Conservation (phyloP, 257 asterid genomes). For the Ajuga chamaepitys region DNA sequence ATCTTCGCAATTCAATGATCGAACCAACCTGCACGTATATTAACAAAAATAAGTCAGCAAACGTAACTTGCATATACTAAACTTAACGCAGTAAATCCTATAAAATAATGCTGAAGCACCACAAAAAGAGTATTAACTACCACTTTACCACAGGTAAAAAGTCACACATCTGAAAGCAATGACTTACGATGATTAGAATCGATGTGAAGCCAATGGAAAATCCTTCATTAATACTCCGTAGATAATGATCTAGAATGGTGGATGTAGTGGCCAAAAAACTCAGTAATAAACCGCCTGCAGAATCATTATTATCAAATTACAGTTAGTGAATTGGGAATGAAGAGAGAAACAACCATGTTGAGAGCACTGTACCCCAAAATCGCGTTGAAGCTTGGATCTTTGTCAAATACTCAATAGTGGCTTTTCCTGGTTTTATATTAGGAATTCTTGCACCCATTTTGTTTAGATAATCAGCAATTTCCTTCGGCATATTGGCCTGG, state of each 20-base stretch:
- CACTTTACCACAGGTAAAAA: too few species aligned
- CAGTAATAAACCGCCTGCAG: constrained; percentile 84
- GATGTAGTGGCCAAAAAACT: constrained; percentile 88
- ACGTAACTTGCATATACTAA: not conserved
- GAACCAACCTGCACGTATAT: constrained; percentile 74
- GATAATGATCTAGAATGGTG: constrained; percentile 70
- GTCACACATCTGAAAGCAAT: not conserved
- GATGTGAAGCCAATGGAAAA: constrained; percentile 94
- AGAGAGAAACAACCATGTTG: not conserved
- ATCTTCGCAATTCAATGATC: constrained; percentile 85
- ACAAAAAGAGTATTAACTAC: too few species aligned
- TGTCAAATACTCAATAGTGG: constrained; percentile 88
- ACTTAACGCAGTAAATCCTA: too few species aligned
- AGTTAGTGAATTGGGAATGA: not conserved
- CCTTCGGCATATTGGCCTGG: constrained; percentile 98
- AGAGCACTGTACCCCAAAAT: constrained; percentile 71
- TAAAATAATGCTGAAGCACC: too few species aligned
- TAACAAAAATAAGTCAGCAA: not conserved
- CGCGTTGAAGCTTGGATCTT: constrained; percentile 96
- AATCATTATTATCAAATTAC: not conserved
- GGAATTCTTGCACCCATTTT: constrained; percentile 98
- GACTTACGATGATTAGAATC: constrained; percentile 84
- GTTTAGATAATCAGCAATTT: constrained; percentile 90
- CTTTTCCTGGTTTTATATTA: constrained; percentile 87
- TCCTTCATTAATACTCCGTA: constrained; percentile 76